Conservation (phyloP, 2,329 filamentous ascomycete species). For the Cordyceps javanica region DNA sequence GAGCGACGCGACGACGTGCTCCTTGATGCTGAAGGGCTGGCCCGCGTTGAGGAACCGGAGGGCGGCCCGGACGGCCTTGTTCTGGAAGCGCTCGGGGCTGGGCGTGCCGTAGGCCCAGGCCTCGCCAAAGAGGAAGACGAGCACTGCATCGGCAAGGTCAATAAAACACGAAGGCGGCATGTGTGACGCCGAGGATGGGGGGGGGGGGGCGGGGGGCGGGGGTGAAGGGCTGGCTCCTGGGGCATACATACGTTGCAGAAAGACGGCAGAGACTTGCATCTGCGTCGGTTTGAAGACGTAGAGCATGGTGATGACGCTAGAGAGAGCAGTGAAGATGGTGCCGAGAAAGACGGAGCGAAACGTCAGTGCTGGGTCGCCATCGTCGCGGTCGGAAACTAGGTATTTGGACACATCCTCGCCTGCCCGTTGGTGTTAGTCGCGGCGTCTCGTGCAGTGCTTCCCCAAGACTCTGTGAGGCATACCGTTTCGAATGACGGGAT, state of each 20-base stretch:
- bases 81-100: constrained; percentile 11
- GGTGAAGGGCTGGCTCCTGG: too few species aligned
- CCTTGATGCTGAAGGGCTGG: constrained; percentile 17
- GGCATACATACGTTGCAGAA: constrained; percentile 16
- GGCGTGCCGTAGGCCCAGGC: constrained; percentile 14
- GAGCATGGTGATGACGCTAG: constrained; percentile 20
- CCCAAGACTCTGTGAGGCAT: not conserved
- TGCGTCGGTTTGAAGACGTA: constrained; percentile 17
- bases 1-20: constrained; percentile 19
- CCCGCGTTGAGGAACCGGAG: constrained; percentile 16
- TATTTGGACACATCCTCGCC: constrained; percentile 18
- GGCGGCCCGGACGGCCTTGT: not conserved
- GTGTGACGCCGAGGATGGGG: too few species aligned
- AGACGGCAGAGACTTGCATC: constrained; percentile 17
- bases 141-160: not conserved
- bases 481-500: constrained; percentile 15
- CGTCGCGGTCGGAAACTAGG: constrained; percentile 17
- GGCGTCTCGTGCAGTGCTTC: not conserved
- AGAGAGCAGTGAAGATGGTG: constrained; percentile 15
- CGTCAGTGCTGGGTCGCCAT: constrained; percentile 18
- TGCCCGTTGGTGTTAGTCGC: not conserved
- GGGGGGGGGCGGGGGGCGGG: not conserved
- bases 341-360: constrained; percentile 18
- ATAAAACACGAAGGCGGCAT: too few species aligned
- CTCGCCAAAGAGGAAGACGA: constrained; percentile 15